Evolutionary conservation across 179 eudicot genomes (phyloP).

Genomic region (Silene coronaria): DNA sequence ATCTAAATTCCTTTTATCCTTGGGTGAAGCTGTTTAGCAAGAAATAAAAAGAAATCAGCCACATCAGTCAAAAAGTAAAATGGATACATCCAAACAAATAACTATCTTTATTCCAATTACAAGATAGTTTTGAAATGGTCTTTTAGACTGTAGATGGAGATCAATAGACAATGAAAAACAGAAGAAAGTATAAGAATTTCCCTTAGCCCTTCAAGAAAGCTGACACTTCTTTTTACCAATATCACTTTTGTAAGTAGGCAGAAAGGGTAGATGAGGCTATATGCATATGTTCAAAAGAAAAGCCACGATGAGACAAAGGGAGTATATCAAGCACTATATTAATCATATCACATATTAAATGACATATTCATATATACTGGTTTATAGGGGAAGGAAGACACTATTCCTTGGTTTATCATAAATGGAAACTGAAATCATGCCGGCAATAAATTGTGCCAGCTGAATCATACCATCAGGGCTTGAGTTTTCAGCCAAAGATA

Average conservation of each 20-base stretch:
- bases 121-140: not conserved
- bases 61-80: not conserved
- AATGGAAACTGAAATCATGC: not conserved
- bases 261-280: not conserved
- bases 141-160: too few species aligned
- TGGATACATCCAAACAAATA: not conserved
- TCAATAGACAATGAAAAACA: too few species aligned
- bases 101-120: not conserved
- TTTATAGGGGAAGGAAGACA: not conserved
- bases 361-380: not conserved
- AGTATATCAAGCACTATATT: not conserved
- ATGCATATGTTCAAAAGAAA: not conserved
- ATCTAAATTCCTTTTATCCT: slow-evolving; percentile 36
- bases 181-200: too few species aligned
- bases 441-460: not conserved
- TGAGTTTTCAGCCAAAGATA: slow-evolving; percentile 24
- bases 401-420: not conserved
- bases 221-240: too few species aligned
- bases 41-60: slow-evolving; percentile 14
- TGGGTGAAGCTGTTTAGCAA: slow-evolving; percentile 35
- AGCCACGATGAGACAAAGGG: not conserved
- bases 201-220: too few species aligned
- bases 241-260: not conserved
- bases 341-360: not conserved
- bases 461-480: slow-evolving; percentile 44